Evolutionary conservation across 768 basidiomycete genomes (phyloP).

Genomic region (Auricularia cornea): DNA sequence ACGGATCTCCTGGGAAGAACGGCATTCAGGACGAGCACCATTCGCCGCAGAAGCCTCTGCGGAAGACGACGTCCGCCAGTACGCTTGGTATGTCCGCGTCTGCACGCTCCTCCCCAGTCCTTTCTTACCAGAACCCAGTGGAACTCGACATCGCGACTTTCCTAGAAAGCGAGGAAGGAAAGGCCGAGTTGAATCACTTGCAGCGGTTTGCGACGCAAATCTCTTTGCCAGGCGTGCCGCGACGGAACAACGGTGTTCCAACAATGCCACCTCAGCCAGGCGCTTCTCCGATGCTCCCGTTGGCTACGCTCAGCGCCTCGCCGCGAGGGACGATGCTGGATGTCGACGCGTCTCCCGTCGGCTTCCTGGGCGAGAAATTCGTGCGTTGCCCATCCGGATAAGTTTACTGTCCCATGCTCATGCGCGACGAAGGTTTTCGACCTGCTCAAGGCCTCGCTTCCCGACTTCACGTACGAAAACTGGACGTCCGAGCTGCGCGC

Average conservation of each 20-base stretch:
- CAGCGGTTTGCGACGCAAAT: not conserved
- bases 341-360: not conserved
- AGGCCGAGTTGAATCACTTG: not conserved
- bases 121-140: not conserved
- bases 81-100: too few species aligned
- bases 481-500: slow-evolving; percentile 22
- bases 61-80: too few species aligned
- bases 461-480: slow-evolving; percentile 15
- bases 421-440: slow-evolving; percentile 10
- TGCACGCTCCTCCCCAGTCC: not conserved
- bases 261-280: not conserved
- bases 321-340: not conserved
- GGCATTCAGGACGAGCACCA: too few species aligned
- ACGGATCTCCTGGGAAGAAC: too few species aligned
- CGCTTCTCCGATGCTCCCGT: not conserved
- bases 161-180: not conserved
- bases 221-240: not conserved
- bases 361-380: not conserved
- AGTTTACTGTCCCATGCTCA: not conserved
- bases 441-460: slow-evolving; percentile 14
- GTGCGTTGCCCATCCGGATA: not conserved
- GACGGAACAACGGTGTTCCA: not conserved
- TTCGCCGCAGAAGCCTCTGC: too few species aligned
- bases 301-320: not conserved
- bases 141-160: not conserved